Conservation (phyloP, 108 stramenopile genomes). For the Stephanodiscus triporus region DNA sequence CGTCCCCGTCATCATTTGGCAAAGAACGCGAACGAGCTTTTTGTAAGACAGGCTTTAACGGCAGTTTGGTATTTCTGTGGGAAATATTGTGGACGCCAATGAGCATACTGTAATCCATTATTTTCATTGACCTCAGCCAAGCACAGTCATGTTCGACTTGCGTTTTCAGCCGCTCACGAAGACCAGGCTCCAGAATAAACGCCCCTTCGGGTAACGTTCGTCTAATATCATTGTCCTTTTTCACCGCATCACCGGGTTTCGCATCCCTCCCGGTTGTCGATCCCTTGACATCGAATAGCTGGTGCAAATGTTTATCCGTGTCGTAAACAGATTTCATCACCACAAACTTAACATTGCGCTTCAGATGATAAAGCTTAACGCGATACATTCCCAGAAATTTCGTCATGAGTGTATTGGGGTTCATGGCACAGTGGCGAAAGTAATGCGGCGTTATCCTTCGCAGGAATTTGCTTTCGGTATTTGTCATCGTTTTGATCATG, state of each 20-base stretch:
- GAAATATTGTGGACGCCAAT: conserved; percentile 90
- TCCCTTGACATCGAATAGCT: conserved; percentile 95
- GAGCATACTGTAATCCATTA: conserved; percentile 97
- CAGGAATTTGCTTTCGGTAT: conserved; percentile 96
- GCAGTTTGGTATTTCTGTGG: conserved; percentile 26
- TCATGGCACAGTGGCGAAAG: conserved; percentile 89
- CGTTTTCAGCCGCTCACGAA: conserved; percentile 61
- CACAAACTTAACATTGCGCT: conserved; percentile 91
- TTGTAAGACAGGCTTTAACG: conserved; percentile 2
- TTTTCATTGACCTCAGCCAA: conserved; percentile 82
- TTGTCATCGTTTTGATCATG: conserved; percentile 98
- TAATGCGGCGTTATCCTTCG: conserved; percentile 94
- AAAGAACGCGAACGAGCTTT: not conserved
- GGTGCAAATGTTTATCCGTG: conserved; percentile 82
- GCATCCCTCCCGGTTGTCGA: conserved; percentile 79
- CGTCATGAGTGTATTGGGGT: conserved; percentile 93
- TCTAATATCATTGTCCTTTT: conserved; percentile 91
- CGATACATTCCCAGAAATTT: conserved; percentile 99
- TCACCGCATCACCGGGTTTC: conserved; percentile 83
- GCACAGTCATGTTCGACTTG: conserved; percentile 79
- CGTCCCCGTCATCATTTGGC: conserved; percentile 24
- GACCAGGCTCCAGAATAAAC: conserved; percentile 57
- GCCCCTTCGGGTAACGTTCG: conserved; percentile 60
- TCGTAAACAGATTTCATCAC: conserved; percentile 94
- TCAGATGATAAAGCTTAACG: conserved; percentile 93